Base-by-base conservation (phyloP, 2,329 filamentous ascomycete species). In the Fusarium odoratissimum region DNA sequence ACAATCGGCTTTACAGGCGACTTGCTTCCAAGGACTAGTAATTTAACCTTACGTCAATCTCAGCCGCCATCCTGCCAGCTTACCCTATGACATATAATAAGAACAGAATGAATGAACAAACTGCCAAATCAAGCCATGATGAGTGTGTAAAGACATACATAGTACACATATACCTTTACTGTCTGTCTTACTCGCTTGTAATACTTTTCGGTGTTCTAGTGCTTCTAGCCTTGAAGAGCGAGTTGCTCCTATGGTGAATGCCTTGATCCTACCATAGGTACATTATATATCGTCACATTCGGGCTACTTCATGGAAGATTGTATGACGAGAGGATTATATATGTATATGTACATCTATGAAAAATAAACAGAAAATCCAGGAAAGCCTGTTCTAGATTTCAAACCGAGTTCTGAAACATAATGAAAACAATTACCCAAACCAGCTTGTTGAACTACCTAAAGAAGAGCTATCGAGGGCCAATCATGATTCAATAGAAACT, bases 31-130 rank as follows among this genome's bases (percentile, higher is more conserved):
- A 23, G 11, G 28, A n/a, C 38, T 40, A 37, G 23, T 25, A 55
- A 19, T 42, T 58, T 54, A 46, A 38, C 30, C 45, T 31, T 54
- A 45, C 49, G 44, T 70, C 66, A 66, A 57, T 45, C 19, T 54
- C 31, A 21, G 23, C 23, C n/a, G n/a, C 38, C 16, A 42, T 46
- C 38, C 23, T 25, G 19, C 28, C 16, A 31, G 58, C 35, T 21
- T 31, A 71, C 52, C 33, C 61, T 67, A 30, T n/a, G 23, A 17
- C 30, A 52, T 12, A 13, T 25, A 12, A 28, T 23, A 14, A 11
- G 8, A 13, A 25, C 19, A 40, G n/a, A 25, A n/a, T 51, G 28
- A 35, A 35, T 19, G 25, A 28, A 30, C 19, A 46, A 14, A 19
- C n/a, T 33, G 19, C 16, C 16, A 33, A 19, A 19, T 23, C 46